Percentiles rank a stretch among this genome's conserved stretches.
These are phyloP conservation scores for Xylaria cubensis DNA, from an alignment of 495 filamentous ascomycete species.

Conservation along the genomic window DNA sequence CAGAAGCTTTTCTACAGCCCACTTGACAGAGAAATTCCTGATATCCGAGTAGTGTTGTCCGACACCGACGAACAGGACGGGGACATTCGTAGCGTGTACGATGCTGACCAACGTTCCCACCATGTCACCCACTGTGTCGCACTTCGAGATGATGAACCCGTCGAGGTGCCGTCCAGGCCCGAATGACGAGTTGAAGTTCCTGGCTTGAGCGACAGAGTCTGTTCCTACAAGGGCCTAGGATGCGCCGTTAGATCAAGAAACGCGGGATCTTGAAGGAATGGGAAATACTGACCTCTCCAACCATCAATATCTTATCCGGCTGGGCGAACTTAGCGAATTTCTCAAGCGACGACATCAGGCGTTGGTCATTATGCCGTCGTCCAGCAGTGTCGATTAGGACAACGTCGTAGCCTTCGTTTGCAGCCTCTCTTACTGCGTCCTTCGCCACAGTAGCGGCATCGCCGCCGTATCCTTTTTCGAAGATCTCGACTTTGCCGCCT, in stretches of 20 bases:
- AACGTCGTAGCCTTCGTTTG: slow-evolving; percentile 80
- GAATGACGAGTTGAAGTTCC: slow-evolving; percentile 94
- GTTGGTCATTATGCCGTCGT: slow-evolving; percentile 90
- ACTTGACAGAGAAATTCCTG: slow-evolving; percentile 88
- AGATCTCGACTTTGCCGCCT: slow-evolving; percentile 84
- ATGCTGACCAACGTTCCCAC: slow-evolving; percentile 96
- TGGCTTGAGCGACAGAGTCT: slow-evolving; percentile 91
- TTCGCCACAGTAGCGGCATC: slow-evolving; percentile 95
- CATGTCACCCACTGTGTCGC: slow-evolving; percentile 99
- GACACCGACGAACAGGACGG: slow-evolving; percentile 91
- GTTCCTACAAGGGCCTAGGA: slow-evolving; percentile 83
- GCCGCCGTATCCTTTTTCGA: slow-evolving; percentile 96
- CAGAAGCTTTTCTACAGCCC: slow-evolving; percentile 81
- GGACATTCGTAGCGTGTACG: slow-evolving; percentile 95
- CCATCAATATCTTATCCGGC: slow-evolving; percentile 99
- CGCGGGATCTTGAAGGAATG: neutral
- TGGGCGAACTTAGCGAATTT: slow-evolving; percentile 96
- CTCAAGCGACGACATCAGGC: slow-evolving; percentile 92
- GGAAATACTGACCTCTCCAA: slow-evolving; percentile 71
- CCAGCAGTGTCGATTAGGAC: slow-evolving; percentile 97
- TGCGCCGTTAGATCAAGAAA: slow-evolving; percentile 28
- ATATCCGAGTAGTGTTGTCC: slow-evolving; percentile 98
- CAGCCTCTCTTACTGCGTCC: slow-evolving; percentile 84
- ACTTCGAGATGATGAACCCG: slow-evolving; percentile 98
- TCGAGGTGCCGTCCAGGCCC: slow-evolving; percentile 80